Percentiles rank a stretch among this genome's conserved stretches.
Evolutionary conservation across 805 yeast genomes (phyloP).

Genomic region (Wickerhamiella cacticola): DNA sequence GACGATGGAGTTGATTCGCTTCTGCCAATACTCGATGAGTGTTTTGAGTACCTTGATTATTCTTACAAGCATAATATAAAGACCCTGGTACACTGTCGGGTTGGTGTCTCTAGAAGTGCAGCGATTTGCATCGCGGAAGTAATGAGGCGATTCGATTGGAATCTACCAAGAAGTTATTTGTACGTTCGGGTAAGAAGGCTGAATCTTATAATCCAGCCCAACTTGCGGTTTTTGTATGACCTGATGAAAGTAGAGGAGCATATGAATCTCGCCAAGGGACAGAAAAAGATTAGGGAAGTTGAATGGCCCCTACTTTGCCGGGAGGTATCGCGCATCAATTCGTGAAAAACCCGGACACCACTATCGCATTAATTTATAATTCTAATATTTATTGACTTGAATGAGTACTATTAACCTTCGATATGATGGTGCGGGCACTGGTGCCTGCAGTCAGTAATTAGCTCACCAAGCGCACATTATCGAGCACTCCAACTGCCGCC

Average conservation of each 20-base stretch:
- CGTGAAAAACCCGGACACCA: slow-evolving; percentile 37
- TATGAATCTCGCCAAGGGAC: slow-evolving; percentile 22
- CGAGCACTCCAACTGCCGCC: too few species aligned
- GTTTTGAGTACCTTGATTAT: slow-evolving; percentile 54
- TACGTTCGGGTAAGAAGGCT: slow-evolving; percentile 81
- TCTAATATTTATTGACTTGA: slow-evolving; percentile 11
- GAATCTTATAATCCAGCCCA: slow-evolving; percentile 90
- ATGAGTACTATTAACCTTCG: too few species aligned
- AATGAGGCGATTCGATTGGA: slow-evolving; percentile 59
- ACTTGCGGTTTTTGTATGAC: slow-evolving; percentile 82
- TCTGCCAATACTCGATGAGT: slow-evolving; percentile 45
- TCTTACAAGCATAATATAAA: slow-evolving; percentile 19
- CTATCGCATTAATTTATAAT: not conserved
- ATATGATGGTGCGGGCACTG: too few species aligned
- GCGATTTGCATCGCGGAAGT: slow-evolving; percentile 93
- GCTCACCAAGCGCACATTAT: too few species aligned
- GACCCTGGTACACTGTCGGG: slow-evolving; percentile 82
- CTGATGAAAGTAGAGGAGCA: slow-evolving; percentile 56
- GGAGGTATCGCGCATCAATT: slow-evolving; percentile 46
- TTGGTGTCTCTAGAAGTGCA: slow-evolving; percentile 90
- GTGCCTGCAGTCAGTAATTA: too few species aligned
- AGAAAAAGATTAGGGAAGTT: slow-evolving; percentile 41
- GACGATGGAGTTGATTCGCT: slow-evolving; percentile 87
- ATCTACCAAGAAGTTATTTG: slow-evolving; percentile 67
- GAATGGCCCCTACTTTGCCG: slow-evolving; percentile 86